These are phyloP conservation scores for Fragilariopsis cylindrus DNA, from an alignment of 108 stramenopile genomes.

Conservation along the genomic window DNA sequence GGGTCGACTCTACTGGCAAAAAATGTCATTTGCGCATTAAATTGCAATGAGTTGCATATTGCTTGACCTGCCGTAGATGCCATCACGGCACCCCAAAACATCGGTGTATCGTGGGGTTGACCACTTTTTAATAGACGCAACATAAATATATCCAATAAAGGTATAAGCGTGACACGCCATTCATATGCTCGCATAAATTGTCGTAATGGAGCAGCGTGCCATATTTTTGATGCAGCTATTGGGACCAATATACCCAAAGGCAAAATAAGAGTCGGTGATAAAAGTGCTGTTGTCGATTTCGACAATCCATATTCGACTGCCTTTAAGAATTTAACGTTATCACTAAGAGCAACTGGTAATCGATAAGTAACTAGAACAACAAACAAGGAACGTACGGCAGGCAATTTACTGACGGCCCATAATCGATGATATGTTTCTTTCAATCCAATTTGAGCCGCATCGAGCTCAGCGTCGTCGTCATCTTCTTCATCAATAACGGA, in stretches of 20 bases:
- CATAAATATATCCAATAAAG: slow-evolving; percentile 79
- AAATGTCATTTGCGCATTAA: slow-evolving; percentile 98
- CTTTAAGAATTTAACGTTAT: slow-evolving; percentile 91
- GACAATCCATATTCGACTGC: slow-evolving; percentile 83
- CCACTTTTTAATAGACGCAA: slow-evolving; percentile 42
- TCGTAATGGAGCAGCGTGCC: slow-evolving; percentile 69
- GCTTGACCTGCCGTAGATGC: slow-evolving; percentile 88
- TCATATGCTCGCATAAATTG: slow-evolving; percentile 87
- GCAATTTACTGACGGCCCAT: slow-evolving; percentile 82
- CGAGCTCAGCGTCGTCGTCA: slow-evolving; percentile 81
- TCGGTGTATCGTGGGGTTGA: slow-evolving; percentile 23
- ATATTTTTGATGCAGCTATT: slow-evolving; percentile 73
- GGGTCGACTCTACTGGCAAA: slow-evolving; percentile 96
- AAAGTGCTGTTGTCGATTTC: slow-evolving; percentile 82
- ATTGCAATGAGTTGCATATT: slow-evolving; percentile 87
- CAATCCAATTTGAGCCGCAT: slow-evolving; percentile 84
- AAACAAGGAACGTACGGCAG: slow-evolving; percentile 81
- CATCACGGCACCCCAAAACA: slow-evolving; percentile 75
- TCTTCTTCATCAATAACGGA: slow-evolving; percentile 39
- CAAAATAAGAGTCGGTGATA: slow-evolving; percentile 84
- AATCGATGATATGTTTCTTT: slow-evolving; percentile 84
- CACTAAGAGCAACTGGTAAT: slow-evolving; percentile 75
- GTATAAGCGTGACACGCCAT: slow-evolving; percentile 78
- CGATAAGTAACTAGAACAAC: slow-evolving; percentile 90
- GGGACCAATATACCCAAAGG: slow-evolving; percentile 86